A percentile compares a stretch with the other conserved stretches of the same genome.
Conservation (phyloP, 73 alveolate genomes). For the Breviolum minutum region DNA sequence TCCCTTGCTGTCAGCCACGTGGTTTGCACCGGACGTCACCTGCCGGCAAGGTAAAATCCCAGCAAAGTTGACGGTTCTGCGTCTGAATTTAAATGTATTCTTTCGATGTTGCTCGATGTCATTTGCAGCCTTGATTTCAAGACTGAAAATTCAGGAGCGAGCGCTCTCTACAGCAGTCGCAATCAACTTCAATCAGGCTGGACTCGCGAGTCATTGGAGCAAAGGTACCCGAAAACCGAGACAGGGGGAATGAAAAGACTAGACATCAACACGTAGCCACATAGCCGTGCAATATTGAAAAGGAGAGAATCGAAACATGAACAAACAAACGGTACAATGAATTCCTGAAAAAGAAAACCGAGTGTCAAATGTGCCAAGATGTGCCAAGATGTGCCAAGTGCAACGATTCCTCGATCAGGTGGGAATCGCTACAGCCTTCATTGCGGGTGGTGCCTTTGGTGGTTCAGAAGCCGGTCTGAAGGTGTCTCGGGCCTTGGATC, state of each 20-base stretch:
- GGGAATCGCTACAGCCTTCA: constrained; percentile 79
- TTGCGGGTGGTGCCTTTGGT: constrained; percentile 75
- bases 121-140: not conserved
- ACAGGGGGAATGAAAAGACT: too few species aligned
- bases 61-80: not conserved
- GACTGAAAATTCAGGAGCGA: constrained; percentile 16
- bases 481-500: not conserved
- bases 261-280: too few species aligned
- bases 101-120: not conserved
- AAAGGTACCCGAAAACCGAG: too few species aligned
- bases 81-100: not conserved
- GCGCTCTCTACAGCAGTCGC: constrained; percentile 91
- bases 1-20: constrained; percentile 90
- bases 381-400: not conserved
- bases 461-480: constrained; percentile 79
- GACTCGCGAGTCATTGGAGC: not conserved
- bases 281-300: too few species aligned
- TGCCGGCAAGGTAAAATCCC: not conserved
- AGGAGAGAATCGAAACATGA: too few species aligned
- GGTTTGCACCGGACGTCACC: constrained; percentile 73
- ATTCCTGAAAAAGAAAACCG: not conserved
- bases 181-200: constrained; percentile 87
- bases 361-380: not conserved
- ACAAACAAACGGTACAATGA: too few species aligned
- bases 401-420: not conserved